Conservation (phyloP, 2,329 filamentous ascomycete species). For the Alternaria rosae region DNA sequence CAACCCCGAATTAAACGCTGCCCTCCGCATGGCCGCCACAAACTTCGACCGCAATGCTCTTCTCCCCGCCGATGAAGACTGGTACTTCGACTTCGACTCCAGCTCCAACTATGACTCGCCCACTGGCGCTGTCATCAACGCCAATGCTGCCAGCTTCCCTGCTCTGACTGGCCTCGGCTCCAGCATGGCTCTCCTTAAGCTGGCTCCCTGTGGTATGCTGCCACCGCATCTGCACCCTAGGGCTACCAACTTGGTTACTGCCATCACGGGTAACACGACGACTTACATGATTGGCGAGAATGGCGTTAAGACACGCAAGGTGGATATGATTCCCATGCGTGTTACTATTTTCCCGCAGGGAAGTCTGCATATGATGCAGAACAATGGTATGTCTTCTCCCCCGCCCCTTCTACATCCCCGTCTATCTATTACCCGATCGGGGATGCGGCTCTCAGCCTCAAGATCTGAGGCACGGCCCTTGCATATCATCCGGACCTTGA, state of each 20-base stretch:
- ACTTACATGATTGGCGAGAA: conserved; percentile 63
- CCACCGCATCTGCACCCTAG: conserved; percentile 61
- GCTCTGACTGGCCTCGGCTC: conserved; percentile 57
- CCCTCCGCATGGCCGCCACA: conserved; percentile 51
- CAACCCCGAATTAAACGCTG: conserved; percentile 51
- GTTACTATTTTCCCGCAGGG: conserved; percentile 61
- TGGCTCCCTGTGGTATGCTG: conserved; percentile 62
- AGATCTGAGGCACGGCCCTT: not conserved
- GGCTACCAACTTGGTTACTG: conserved; percentile 59
- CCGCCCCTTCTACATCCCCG: not conserved
- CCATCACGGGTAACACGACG: conserved; percentile 57
- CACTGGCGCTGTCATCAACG: conserved; percentile 59
- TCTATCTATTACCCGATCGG: not conserved
- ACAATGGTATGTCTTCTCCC: conserved; percentile 52
- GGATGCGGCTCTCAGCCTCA: not conserved
- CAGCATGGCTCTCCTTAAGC: conserved; percentile 55
- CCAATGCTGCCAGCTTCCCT: conserved; percentile 61
- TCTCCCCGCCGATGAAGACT: conserved; percentile 53
- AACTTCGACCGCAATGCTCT: conserved; percentile 55
- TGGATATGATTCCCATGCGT: conserved; percentile 53
- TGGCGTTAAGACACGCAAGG: conserved; percentile 54
- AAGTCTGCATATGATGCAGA: conserved; percentile 60
- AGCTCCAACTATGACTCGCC: conserved; percentile 55
- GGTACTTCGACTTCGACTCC: conserved; percentile 59
- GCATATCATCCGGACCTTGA: not conserved